Conservation (phyloP, 164 flowering plant genomes). For the Pachysandra terminalis region DNA sequence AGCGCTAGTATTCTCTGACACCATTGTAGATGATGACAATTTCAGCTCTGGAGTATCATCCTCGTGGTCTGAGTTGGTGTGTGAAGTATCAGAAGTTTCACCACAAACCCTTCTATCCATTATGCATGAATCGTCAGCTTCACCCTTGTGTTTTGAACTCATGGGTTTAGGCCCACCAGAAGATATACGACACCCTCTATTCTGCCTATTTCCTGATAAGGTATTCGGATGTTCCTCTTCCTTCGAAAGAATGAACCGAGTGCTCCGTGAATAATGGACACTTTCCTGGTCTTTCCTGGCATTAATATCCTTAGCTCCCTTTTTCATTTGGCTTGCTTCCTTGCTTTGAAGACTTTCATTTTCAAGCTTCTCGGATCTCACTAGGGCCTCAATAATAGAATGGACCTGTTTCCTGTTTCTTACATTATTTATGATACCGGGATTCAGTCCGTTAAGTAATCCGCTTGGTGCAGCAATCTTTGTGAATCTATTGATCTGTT, state of each 20-base stretch:
- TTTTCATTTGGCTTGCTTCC: constrained; percentile 17
- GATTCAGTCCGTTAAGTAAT: constrained; percentile 56
- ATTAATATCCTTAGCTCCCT: constrained; percentile 24
- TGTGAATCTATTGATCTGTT: constrained; percentile 58
- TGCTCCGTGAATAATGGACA: constrained; percentile 17
- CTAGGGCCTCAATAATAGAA: constrained; percentile 63
- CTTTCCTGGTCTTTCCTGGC: constrained; percentile 19
- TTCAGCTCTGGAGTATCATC: constrained; percentile 35
- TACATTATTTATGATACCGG: constrained; percentile 72
- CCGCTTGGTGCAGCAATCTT: constrained; percentile 77
- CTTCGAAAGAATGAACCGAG: constrained; percentile 8
- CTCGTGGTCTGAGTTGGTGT: constrained; percentile 17
- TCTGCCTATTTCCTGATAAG: constrained; percentile 16
- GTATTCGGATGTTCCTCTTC: constrained; percentile 16
- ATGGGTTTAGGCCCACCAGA: constrained; percentile 13
- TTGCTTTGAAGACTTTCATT: constrained; percentile 20
- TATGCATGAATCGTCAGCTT: constrained; percentile 20
- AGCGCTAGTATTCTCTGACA: too few relatives aligned
- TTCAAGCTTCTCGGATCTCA: constrained; percentile 47
- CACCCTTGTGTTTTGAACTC: constrained; percentile 23
- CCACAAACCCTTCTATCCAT: constrained; percentile 15
- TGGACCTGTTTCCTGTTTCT: constrained; percentile 72
- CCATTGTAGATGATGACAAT: constrained; percentile 47
- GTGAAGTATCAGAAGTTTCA: constrained; percentile 21
- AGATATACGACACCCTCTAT: constrained; percentile 12